These are phyloP conservation scores for Mycena pura DNA, from an alignment of 768 basidiomycete genomes.

Conservation along the genomic window DNA sequence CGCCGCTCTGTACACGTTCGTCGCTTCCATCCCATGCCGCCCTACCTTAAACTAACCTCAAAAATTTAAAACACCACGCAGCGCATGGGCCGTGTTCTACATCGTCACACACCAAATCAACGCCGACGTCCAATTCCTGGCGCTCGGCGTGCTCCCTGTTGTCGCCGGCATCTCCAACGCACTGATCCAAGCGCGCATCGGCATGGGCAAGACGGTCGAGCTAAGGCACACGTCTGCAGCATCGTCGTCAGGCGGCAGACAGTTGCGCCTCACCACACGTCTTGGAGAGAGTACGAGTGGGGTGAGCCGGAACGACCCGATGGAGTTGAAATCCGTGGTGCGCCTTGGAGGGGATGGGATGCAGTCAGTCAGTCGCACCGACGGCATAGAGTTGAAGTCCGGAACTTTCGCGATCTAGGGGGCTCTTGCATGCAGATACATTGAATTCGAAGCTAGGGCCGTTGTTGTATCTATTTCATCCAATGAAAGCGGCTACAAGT, in stretches of 20 bases:
- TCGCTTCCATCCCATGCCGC: neutral
- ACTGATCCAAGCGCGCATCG: slow-evolving; percentile 15
- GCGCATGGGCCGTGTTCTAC: slow-evolving; percentile 7
- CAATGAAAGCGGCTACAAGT: too few species aligned
- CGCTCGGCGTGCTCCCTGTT: neutral
- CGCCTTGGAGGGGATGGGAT: neutral
- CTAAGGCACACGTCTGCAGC: neutral
- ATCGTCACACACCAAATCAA: slow-evolving; percentile 13
- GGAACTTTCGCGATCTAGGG: neutral
- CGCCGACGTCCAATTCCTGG: slow-evolving; percentile 11
- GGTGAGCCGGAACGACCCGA: neutral
- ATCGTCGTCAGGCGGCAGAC: neutral
- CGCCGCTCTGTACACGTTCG: slow-evolving; percentile 12
- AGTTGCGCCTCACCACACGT: neutral
- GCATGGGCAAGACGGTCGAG: slow-evolving; percentile 1
- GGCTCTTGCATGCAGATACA: too few species aligned
- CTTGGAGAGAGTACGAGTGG: too few species aligned
- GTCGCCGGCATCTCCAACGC: slow-evolving; percentile 14
- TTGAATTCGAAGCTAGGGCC: too few species aligned
- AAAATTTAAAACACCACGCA: too few species aligned
- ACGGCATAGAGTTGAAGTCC: neutral
- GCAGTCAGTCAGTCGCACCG: neutral
- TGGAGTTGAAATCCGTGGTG: neutral
- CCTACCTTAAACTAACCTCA: neutral
- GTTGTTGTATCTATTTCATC: too few species aligned